phyloP scores from a whole-genome alignment of 129 eudicot species.

The Pittosporum tobira region DNA sequence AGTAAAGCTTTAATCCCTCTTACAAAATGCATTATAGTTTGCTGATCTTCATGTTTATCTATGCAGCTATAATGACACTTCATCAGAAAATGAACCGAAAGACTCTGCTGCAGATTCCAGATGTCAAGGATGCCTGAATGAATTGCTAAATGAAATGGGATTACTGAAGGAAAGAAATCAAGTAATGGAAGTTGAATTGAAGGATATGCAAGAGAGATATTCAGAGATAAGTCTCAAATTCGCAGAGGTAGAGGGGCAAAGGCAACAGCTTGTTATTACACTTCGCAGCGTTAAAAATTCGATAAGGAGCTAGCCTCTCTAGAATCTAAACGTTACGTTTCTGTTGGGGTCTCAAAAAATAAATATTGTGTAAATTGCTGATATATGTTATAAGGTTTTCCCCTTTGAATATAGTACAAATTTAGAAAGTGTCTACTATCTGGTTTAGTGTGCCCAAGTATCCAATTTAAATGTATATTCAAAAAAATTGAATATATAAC shows the following conservation, averaged over 20 bases:
- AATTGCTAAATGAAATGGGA: slow-evolving; percentile 35
- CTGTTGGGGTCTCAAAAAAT: neutral
- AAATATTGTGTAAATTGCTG: slow-evolving; percentile 30
- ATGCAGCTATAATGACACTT: slow-evolving; percentile 22
- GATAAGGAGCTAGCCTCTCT: slow-evolving; percentile 25
- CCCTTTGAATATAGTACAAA: slow-evolving; percentile 10
- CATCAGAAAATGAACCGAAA: slow-evolving; percentile 9
- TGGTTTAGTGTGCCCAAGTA: slow-evolving; percentile 28
- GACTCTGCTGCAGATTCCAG: slow-evolving; percentile 4
- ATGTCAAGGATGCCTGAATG: slow-evolving; percentile 16
- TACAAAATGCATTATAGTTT: neutral
- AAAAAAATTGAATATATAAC: too few relatives aligned
- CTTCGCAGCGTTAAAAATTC: slow-evolving; percentile 64
- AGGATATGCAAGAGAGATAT: slow-evolving; percentile 93
- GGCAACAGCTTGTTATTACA: slow-evolving; percentile 81
- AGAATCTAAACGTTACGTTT: neutral
- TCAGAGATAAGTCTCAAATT: slow-evolving; percentile 94
- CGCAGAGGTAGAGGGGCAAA: slow-evolving; percentile 97
- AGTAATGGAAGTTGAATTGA: slow-evolving; percentile 67
- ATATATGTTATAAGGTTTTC: slow-evolving; percentile 20
- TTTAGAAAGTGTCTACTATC: neutral
- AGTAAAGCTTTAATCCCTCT: neutral
- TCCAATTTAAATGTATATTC: too few relatives aligned
- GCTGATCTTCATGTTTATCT: slow-evolving; percentile 3
- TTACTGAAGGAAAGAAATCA: slow-evolving; percentile 51